Percentiles rank a stretch among this genome's conserved stretches.
Evolutionary conservation across 2,329 filamentous ascomycete genomes (phyloP).

Genomic region (Ophiosphaerella narmari): DNA sequence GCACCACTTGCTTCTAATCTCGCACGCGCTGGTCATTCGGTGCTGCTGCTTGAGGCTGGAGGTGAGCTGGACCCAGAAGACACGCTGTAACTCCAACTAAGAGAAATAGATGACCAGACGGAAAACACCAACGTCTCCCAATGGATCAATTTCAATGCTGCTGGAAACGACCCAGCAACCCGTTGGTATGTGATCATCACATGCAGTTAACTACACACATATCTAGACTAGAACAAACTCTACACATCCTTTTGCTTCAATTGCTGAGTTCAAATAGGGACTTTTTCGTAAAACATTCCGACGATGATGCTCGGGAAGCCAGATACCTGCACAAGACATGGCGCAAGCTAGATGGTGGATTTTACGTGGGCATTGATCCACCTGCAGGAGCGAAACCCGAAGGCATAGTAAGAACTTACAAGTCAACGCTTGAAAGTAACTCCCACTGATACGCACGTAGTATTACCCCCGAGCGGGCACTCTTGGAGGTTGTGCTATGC

Average conservation of each 20-base stretch:
- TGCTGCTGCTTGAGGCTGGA: slow-evolving; percentile 60
- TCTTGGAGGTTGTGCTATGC: slow-evolving; percentile 62
- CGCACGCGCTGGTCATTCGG: slow-evolving; percentile 56
- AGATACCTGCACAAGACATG: slow-evolving; percentile 64
- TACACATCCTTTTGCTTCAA: too few relatives aligned
- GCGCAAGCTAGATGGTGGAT: slow-evolving; percentile 54
- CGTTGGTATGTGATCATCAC: slow-evolving; percentile 40
- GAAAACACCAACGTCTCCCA: slow-evolving; percentile 56
- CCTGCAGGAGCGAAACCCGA: slow-evolving; percentile 56
- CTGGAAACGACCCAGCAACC: slow-evolving; percentile 60
- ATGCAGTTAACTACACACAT: background rate
- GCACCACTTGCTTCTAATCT: slow-evolving; percentile 22
- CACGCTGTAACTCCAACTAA: background rate
- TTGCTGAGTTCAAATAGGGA: slow-evolving; percentile 48
- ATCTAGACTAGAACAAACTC: too few relatives aligned
- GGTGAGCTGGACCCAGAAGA: background rate
- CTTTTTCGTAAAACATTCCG: slow-evolving; percentile 65
- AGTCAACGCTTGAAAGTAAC: background rate
- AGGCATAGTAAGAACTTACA: slow-evolving; percentile 50
- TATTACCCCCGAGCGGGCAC: slow-evolving; percentile 63
- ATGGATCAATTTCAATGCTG: slow-evolving; percentile 54
- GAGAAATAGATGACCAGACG: slow-evolving; percentile 54
- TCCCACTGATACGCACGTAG: background rate
- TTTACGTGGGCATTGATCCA: slow-evolving; percentile 59
- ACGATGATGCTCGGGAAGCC: slow-evolving; percentile 56